Evolutionary conservation across 257 asterid species (phyloP), one percentile per base, ranked within the genome.

Genomic region (Solanum habrochaites): DNA sequence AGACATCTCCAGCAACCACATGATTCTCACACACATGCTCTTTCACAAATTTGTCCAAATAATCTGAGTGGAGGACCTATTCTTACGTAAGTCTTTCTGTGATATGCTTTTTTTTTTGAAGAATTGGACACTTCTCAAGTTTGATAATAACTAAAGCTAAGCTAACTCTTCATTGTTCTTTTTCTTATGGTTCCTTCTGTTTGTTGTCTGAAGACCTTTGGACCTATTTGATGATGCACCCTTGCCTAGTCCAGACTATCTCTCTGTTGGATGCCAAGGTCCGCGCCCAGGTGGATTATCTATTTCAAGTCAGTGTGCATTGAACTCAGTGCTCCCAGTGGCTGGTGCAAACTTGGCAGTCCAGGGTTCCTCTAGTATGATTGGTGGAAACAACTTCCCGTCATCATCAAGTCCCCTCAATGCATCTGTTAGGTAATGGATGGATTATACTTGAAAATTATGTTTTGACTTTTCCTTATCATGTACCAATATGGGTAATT

Each of bases 1-100:
- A 95, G 92, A 90, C 99, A 90, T 86, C 89, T 94, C 90, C 96
- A 90, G 92, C 96, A 90, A 84, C 94, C 98, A 89, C 99, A 97
- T 85, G 88, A 92, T 88, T 97, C 99, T 83, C 99, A 97, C 83
- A 73, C 93, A 82, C 27, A 88, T 90, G 98, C 97, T 85, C 98
- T 97, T 85, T 91, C 98, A 87, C 97, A 94, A 94, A 91, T 88
- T 87, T 90, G 90, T 90, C 98, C 98, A 67, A 95, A 93, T 92
- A 95, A 96, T 90, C 91, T 91, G 56, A 93, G 80, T 84, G 99
- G 98, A 86, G 96, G 94, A 43, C 90, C 91, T 87, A 86, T 92
- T 90, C 89, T 96, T 89, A 97, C 98, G 99, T 97, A 94, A 92
- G 98, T 87, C 86, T 71, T 39, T 49, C 70, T 49, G 85, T 52